Percentiles rank a stretch among this genome's conserved stretches.
These are phyloP conservation scores for Annona cherimola DNA, from an alignment of 164 flowering plant genomes.

Conservation along the genomic window DNA sequence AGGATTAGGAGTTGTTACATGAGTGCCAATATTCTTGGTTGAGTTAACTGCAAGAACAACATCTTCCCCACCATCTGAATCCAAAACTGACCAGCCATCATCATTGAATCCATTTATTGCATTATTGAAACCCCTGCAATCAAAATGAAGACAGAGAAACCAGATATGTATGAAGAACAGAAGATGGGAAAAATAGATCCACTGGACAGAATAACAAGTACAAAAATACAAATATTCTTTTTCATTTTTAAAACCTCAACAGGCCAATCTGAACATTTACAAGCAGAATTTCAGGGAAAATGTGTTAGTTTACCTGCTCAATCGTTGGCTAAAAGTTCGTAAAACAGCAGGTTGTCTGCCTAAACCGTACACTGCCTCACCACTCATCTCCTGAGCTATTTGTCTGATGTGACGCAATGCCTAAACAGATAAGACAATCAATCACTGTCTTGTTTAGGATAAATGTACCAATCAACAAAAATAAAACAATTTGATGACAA, in stretches of 20 bases:
- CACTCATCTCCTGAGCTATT: slow-evolving; percentile 88
- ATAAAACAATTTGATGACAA: background rate
- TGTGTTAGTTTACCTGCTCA: slow-evolving; percentile 56
- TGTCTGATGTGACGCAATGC: slow-evolving; percentile 81
- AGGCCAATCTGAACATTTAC: background rate
- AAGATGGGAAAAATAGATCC: background rate
- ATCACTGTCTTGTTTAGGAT: slow-evolving; percentile 6
- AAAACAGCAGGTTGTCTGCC: slow-evolving; percentile 97
- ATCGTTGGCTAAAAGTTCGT: slow-evolving; percentile 85
- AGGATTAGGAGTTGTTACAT: slow-evolving; percentile 32
- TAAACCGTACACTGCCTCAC: slow-evolving; percentile 76
- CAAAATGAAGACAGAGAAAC: background rate
- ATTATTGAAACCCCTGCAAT: slow-evolving; percentile 83
- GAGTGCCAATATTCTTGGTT: slow-evolving; percentile 39
- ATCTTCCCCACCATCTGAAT: slow-evolving; percentile 76
- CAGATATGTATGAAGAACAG: background rate
- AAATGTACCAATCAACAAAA: background rate
- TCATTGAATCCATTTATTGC: slow-evolving; percentile 86
- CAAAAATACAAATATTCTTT: background rate
- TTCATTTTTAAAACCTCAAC: background rate
- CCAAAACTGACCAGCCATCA: slow-evolving; percentile 84
- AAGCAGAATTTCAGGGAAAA: background rate
- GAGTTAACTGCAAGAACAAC: slow-evolving; percentile 69
- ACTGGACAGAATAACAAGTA: background rate
- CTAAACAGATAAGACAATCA: slow-evolving; percentile 26